Conservation (phyloP, 495 filamentous ascomycete genomes). For the Tuber borchii region DNA sequence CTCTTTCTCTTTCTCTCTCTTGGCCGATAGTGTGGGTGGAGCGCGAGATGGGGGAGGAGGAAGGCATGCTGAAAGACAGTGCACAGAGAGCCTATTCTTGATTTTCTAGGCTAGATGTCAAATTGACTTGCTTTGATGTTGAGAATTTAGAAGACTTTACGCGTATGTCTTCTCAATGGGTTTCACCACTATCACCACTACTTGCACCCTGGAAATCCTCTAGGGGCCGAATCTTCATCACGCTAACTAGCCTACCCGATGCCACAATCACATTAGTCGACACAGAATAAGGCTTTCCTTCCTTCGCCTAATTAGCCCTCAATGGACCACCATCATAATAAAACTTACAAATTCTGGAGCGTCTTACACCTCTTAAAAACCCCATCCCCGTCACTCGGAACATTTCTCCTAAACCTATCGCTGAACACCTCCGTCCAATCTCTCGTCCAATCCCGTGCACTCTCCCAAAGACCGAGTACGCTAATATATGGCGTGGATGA, state of each 20-base stretch:
- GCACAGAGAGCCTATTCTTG: too few relatives aligned
- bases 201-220: not conserved
- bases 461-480: not conserved
- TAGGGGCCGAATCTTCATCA: not conserved
- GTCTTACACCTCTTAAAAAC: not conserved
- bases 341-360: not conserved
- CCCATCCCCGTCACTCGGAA: not conserved
- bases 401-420: not conserved
- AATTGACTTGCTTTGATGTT: not conserved
- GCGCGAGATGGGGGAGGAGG: not conserved
- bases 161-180: not conserved
- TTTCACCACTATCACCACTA: not conserved
- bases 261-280: not conserved
- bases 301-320: too few relatives aligned
- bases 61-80: not conserved
- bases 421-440: not conserved
- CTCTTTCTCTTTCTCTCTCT: not conserved
- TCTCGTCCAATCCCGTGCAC: not conserved
- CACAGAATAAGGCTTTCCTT: not conserved
- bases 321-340: not conserved
- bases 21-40: not conserved
- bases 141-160: not conserved
- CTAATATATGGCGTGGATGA: not conserved
- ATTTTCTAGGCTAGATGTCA: not conserved
- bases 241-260: not conserved